Base-by-base conservation (phyloP, 208 protist species). In the Trypanosoma rangeli region DNA sequence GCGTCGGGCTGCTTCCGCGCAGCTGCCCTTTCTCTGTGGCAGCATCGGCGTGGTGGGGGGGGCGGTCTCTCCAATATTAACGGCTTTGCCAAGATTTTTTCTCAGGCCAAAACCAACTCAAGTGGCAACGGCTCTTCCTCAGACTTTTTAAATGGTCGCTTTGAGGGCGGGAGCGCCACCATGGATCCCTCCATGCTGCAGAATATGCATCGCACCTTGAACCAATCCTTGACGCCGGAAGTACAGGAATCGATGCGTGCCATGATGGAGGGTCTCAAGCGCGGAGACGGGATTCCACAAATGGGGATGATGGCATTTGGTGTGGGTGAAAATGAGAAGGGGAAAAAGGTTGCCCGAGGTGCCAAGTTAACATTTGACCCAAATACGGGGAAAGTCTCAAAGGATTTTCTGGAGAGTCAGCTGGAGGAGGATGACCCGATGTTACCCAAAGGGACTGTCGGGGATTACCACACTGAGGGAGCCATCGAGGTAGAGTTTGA, bases 291-390 rank as follows among this genome's bases (percentile, higher is more conserved):
- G 20, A 71, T 85, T 68, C 83, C 87, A 35, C 76, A 80, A 24
- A 85, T 97, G 70, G 92, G 89, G 24, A 79, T 97, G 78, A 97
- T 97, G 92, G 92, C 92, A 16, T 97, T 97, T 76, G 92, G 92
- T 1, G 71, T 94, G 52, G 92, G 86, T 4, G 89, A 94, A 50
- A 94, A 97, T 64, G 92, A 97, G 63, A 90, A 84, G 63, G 92
- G 92, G 3, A 97, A 97, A 70, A 94, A 94, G 69, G 89, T 97
- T 37, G 92, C 89, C 0, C 73, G 89, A 0, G 89, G 79, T 5
- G 92, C 92, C 18, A 90, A 86, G 73, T 61, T 94, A 39, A 76
- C 73, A 10, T 91, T 86, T 69, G 87, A 97, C 59, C 73, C 86
- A n/a, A 87, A 85, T 39, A 94, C 83, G 3, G 89, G 87, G 0